Evolutionary conservation across 176 grass and related monocot species (phyloP).

Genomic region (Avena insularis): DNA sequence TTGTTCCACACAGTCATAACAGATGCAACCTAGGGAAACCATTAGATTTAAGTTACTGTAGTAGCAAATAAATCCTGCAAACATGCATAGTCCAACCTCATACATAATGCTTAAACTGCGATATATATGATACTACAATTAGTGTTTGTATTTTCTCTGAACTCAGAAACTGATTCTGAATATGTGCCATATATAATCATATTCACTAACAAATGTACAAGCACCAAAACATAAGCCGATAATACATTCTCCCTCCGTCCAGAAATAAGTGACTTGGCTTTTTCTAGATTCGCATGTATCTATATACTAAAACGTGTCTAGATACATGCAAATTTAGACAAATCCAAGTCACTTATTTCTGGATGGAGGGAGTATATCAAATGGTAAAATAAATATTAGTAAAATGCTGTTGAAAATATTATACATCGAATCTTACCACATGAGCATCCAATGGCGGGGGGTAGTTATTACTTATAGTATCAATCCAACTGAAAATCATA

Average conservation of each 20-base stretch:
- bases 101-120: background rate
- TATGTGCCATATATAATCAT: slow-evolving; percentile 10
- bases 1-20: slow-evolving; percentile 96
- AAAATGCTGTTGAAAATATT: slow-evolving; percentile 25
- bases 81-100: background rate
- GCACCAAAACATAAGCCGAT: background rate
- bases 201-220: slow-evolving; percentile 8
- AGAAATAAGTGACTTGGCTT: too few relatives aligned
- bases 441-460: slow-evolving; percentile 94
- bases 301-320: too few relatives aligned
- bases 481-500: slow-evolving; percentile 99
- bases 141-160: background rate
- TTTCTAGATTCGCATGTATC: too few relatives aligned
- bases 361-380: background rate
- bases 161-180: background rate
- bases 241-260: background rate
- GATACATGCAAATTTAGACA: too few relatives aligned
- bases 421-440: slow-evolving; percentile 66
- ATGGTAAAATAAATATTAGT: background rate
- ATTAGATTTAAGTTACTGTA: slow-evolving; percentile 45
- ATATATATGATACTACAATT: background rate
- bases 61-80: background rate
- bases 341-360: too few relatives aligned
- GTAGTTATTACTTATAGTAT: slow-evolving; percentile 90
- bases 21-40: slow-evolving; percentile 81